phyloP scores from a whole-genome alignment of 805 yeast genomes.

The Starmerella scarabaei region DNA sequence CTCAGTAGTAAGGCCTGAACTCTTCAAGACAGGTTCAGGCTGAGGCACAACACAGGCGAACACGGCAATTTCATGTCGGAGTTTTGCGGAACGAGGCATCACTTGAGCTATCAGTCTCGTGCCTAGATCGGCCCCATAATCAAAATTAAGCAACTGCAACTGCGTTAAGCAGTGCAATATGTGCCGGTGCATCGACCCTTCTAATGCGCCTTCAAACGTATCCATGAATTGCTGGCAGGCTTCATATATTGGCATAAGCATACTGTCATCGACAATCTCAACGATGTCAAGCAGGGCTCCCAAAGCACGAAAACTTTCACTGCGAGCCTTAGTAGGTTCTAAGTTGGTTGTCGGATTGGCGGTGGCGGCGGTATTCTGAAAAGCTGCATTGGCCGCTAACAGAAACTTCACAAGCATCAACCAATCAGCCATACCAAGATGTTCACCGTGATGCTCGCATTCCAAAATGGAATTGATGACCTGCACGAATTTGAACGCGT shows the following conservation, averaged over 20 bases:
- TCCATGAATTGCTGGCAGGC: constrained; percentile 6
- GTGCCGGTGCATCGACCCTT: constrained; percentile 11
- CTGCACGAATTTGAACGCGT: constrained; percentile 4
- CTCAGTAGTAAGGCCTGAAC: background rate
- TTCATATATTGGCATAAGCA: no score
- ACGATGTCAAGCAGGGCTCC: background rate
- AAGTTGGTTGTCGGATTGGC: background rate
- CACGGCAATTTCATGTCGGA: constrained; percentile 6
- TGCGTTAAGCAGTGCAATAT: constrained; percentile 9
- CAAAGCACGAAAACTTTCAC: constrained; percentile 3
- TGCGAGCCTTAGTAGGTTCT: background rate
- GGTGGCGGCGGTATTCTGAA: no score
- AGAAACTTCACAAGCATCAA: constrained; percentile 1
- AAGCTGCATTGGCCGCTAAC: background rate
- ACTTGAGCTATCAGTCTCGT: constrained; percentile 3
- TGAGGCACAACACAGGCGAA: constrained; percentile 9
- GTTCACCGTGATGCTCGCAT: constrained; percentile 7
- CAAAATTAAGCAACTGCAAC: background rate
- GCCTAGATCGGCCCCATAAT: background rate
- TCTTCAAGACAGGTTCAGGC: background rate
- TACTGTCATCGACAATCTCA: background rate
- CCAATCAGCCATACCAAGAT: constrained; percentile 7
- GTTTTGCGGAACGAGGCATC: background rate
- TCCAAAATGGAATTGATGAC: constrained; percentile 1
- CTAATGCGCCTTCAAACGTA: constrained; percentile 1